Evolutionary conservation across 352 stramenopile genomes (phyloP), one percentile per base, ranked within the genome.

Genomic region (Globisporangium canariense): DNA sequence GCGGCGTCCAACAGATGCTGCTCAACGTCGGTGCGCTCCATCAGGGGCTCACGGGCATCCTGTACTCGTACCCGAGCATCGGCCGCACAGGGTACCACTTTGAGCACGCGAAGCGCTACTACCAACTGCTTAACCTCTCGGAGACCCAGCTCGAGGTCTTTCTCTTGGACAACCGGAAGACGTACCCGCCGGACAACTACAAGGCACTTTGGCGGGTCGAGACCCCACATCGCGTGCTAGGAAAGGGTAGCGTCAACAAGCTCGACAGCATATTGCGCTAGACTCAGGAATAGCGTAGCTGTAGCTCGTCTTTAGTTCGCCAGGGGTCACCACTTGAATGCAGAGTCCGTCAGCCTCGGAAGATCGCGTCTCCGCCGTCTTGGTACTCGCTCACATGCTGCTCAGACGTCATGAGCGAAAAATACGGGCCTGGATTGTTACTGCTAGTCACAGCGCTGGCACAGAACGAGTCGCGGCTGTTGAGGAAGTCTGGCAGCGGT

Each of bases 131-230:
- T 34, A 83, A 77, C 28, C 67, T 92, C 20, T 81, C 79, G 0
- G 81, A 93, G 67, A 89, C 81, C 30, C 84, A 92, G 57, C 73
- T 95, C 36, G 86, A 92, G 46, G 75, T 93, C 34, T 91, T 91
- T 25, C 61, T 95, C 20, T 61, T 95, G 43, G 83, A 87, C 52
- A 93, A 93, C 50, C 79, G 79, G 30, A 83, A 75, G 8, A 69
- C 79, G 8, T 93, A 91, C 59, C 18, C 74, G 2, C 67, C 81
- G 1, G 77, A 89, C 34, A 75, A 74, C 16, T 90, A 90, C 69
- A 81, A 85, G 56, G 84, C 82, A 13, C 78, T 93, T 9, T 94
- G 84, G 84, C 74, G 83, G 16, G 74, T 94, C 13, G 73, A 92
- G 40, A 88, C 85, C 6, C 82, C 86, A 5, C 85, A 92, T 40